phyloP scores from a whole-genome alignment of 208 protist genomes.

The Acanthamoeba lenticulata region DNA sequence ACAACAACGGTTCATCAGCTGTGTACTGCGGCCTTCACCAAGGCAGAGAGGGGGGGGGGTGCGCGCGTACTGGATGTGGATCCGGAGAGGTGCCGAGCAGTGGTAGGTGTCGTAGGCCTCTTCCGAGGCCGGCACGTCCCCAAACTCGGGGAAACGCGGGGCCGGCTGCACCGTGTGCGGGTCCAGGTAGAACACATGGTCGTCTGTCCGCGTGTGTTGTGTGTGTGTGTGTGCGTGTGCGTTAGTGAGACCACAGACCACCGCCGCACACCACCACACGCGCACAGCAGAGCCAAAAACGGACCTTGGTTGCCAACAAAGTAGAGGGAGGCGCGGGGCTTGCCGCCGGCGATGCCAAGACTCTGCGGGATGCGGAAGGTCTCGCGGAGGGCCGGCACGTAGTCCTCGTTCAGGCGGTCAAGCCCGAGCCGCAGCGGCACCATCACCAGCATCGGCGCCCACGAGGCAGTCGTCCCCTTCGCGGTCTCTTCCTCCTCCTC shows the following conservation, averaged over 20 bases:
- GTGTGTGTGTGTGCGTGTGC: not conserved
- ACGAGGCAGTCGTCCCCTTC: not conserved
- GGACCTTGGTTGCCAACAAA: conserved; percentile 71
- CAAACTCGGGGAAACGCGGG: not conserved
- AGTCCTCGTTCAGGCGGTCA: conserved; percentile 4
- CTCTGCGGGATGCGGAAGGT: conserved; percentile 60
- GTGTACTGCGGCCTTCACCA: not conserved
- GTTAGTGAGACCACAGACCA: not conserved
- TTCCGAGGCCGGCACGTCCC: not conserved
- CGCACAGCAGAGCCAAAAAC: not conserved
- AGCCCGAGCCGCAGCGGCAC: conserved; percentile 34
- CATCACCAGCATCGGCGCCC: conserved; percentile 33
- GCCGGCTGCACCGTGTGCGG: conserved; percentile 42
- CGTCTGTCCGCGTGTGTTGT: not conserved
- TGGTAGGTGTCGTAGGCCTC: conserved; percentile 28
- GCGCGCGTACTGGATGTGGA: not conserved
- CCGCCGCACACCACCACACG: not conserved
- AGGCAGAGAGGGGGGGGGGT: not conserved
- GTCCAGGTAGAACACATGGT: conserved; percentile 50
- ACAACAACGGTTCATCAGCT: not conserved
- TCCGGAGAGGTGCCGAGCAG: not conserved
- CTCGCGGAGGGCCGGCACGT: not conserved
- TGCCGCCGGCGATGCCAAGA: conserved; percentile 77
- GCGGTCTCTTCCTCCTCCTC: not conserved
- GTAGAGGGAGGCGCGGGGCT: conserved; percentile 74